These are phyloP conservation scores for Aspergillus heteromorphus DNA, from an alignment of 495 filamentous ascomycete genomes.

Conservation along the genomic window DNA sequence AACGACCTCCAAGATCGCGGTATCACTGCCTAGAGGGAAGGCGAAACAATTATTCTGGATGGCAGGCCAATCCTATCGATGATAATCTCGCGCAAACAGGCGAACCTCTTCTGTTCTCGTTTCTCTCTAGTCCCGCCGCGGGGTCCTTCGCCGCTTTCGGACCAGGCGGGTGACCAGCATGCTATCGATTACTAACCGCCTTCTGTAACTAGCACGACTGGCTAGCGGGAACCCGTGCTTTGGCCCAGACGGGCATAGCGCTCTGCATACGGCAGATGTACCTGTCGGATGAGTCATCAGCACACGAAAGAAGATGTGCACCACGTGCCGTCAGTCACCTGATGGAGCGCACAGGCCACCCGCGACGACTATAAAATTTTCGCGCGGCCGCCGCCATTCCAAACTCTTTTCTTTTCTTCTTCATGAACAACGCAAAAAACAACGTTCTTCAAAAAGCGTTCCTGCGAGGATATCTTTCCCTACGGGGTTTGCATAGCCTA, in stretches of 20 bases:
- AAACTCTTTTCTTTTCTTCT: conserved; percentile 39
- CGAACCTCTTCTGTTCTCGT: not conserved
- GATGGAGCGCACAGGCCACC: conserved; percentile 18
- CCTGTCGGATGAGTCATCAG: not conserved
- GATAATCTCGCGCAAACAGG: too few species aligned
- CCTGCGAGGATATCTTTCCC: conserved; percentile 42
- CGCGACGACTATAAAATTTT: conserved; percentile 11
- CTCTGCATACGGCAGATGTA: not conserved
- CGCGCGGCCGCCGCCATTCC: conserved; percentile 8
- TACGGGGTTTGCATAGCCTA: conserved; percentile 32
- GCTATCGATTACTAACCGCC: not conserved
- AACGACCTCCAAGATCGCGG: too few species aligned
- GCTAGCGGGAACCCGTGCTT: not conserved
- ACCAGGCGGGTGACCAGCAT: not conserved
- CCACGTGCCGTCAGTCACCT: conserved; percentile 8
- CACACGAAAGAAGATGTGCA: not conserved
- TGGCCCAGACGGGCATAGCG: not conserved
- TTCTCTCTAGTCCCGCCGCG: conserved; percentile 3
- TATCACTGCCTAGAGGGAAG: too few species aligned
- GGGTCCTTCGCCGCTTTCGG: conserved; percentile 16
- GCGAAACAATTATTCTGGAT: too few species aligned
- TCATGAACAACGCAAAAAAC: conserved; percentile 61
- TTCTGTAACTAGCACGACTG: too few species aligned
- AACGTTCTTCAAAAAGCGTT: conserved; percentile 64
- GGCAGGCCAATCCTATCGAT: not conserved